Base-by-base conservation (phyloP, 2,329 filamentous ascomycete species). In the Botryosphaeria dothidea region DNA sequence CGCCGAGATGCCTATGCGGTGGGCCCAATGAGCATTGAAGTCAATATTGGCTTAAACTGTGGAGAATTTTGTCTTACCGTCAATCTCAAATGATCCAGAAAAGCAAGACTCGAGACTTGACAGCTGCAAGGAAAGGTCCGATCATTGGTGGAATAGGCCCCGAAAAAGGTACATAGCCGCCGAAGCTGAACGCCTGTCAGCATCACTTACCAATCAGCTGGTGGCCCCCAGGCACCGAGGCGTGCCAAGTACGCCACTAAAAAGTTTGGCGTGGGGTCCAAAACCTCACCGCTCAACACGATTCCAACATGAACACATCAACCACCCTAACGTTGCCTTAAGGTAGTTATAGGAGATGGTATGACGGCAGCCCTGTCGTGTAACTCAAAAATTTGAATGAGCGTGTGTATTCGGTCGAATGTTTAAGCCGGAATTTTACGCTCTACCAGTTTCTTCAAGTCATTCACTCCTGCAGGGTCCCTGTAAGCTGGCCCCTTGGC, bases 181-280 rank as follows among this genome's bases (percentile, higher is more conserved):
- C 15, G 34, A 3, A 27, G 52, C 34, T 56, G 52, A 56, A 56
- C 34, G 52, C 34, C 31, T 25, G n/a, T 41, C 34, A 56, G 52
- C 34, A 27, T 38, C 9, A 21, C 17, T n/a, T 56, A 21, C 38
- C 36, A 41, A 15, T 57, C 25, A 21, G 23, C 0, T 5, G 54
- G 15, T 27, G 25, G 54, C 9, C n/a, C 4, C 8, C 3, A 29
- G 17, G 25, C n/a, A 27, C 21, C 43, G 15, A n/a, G 34, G 3
- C 15, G 21, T n/a, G 36, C 52, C 52, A 43, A 57, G 52, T 27
- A 11, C 21, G 21, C 52, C 36, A 41, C 36, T 25, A 15, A 43
- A 23, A 25, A 23, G 54, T 11, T 56, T 43, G 54, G 36, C 25
- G 19, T 57, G 54, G 54, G 54, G 54, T 57, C 54, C 54, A 21